These are phyloP conservation scores for Shiraia sp. DNA, from an alignment of 2,329 filamentous ascomycete species.

Conservation along the genomic window DNA sequence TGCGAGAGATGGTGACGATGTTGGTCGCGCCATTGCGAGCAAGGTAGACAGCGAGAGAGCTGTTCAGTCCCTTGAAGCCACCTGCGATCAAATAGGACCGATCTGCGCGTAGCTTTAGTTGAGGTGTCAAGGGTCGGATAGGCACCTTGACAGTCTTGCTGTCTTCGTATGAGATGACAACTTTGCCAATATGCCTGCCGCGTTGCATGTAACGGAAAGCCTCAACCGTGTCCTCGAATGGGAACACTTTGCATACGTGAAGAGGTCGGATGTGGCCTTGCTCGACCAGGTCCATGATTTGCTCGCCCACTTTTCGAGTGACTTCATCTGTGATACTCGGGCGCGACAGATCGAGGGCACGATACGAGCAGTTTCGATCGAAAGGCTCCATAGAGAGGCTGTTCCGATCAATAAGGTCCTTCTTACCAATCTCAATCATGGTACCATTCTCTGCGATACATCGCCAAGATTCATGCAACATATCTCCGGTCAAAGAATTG, in stretches of 20 bases:
- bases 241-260: constrained; percentile 16
- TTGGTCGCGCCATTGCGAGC: constrained; percentile 17
- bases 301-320: background rate
- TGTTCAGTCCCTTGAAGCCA: constrained; percentile 27
- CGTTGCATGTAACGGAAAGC: constrained; percentile 39
- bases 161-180: constrained; percentile 35
- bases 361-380: background rate
- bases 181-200: constrained; percentile 47
- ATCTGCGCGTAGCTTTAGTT: constrained; percentile 2
- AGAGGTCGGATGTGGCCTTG: constrained; percentile 12
- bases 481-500: constrained; percentile 34
- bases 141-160: background rate
- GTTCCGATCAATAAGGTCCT: constrained; percentile 16
- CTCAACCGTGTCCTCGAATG: constrained; percentile 20
- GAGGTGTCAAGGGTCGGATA: background rate
- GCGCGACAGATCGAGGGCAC: background rate
- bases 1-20: constrained; percentile 20
- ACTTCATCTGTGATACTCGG: background rate
- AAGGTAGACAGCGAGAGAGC: constrained; percentile 19
- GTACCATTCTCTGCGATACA: constrained; percentile 44
- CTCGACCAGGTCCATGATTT: constrained; percentile 2
- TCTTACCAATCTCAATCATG: constrained; percentile 26
- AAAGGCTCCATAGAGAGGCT: constrained; percentile 6
- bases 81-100: constrained; percentile 27
- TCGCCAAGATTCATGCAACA: constrained; percentile 46